These are phyloP conservation scores for Dendrocalamus sinicus DNA, from an alignment of 176 grass and related monocot species.

Conservation along the genomic window DNA sequence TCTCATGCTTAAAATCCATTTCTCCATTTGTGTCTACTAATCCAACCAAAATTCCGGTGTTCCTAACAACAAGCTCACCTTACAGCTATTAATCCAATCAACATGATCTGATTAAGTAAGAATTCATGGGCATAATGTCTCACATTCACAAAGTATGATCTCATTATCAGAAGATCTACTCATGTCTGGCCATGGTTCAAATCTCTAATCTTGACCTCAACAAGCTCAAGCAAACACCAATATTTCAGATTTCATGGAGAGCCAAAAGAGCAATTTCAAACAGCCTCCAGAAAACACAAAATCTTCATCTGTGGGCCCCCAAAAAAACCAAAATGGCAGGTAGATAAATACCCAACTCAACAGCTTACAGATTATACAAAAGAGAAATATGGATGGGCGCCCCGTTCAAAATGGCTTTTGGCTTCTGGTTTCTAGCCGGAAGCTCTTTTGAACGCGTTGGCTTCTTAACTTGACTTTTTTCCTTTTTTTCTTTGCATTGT, in stretches of 20 bases:
- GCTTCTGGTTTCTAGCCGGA: no score
- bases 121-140: neutral
- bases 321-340: neutral
- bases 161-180: neutral
- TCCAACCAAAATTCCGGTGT: conserved; percentile 3
- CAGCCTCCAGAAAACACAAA: conserved; percentile 1
- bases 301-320: neutral
- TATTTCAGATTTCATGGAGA: neutral
- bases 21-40: neutral
- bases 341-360: conserved; percentile 6
- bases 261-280: neutral
- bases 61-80: conserved; percentile 4
- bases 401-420: no score
- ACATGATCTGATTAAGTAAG: neutral
- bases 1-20: neutral
- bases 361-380: neutral
- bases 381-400: neutral
- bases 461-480: no score
- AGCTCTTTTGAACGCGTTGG: no score
- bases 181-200: neutral
- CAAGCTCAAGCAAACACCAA: neutral
- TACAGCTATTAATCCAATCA: neutral
- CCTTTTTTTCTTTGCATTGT: no score
- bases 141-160: neutral
- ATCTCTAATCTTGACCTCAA: conserved; percentile 5